These are phyloP conservation scores for Dalbergia cultrata DNA, from an alignment of 306 rosid species.

Conservation along the genomic window DNA sequence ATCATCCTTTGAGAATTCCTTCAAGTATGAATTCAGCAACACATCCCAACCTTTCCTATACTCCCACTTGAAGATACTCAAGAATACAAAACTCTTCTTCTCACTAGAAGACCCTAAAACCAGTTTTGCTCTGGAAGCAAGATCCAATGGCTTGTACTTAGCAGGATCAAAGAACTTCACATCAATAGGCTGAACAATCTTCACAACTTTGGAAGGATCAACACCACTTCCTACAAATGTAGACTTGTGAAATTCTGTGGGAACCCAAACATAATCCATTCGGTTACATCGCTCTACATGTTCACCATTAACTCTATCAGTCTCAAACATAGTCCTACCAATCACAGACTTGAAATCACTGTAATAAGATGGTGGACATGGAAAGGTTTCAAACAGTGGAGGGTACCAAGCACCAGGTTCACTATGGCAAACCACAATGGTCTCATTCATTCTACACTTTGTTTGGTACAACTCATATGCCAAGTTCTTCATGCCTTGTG, in stretches of 20 bases:
- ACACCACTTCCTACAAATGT: slow-evolving; percentile 79
- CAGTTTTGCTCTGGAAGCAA: slow-evolving; percentile 55
- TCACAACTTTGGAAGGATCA: slow-evolving; percentile 79
- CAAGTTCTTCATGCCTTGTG: slow-evolving; percentile 55
- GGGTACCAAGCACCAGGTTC: slow-evolving; percentile 94
- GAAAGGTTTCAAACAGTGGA: slow-evolving; percentile 74
- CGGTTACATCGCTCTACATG: slow-evolving; percentile 69
- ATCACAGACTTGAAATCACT: slow-evolving; percentile 72
- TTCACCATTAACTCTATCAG: slow-evolving; percentile 66
- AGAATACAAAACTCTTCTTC: slow-evolving; percentile 58
- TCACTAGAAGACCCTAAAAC: slow-evolving; percentile 54
- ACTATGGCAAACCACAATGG: slow-evolving; percentile 83
- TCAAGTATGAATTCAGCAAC: slow-evolving; percentile 71
- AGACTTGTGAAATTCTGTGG: slow-evolving; percentile 75
- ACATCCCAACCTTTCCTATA: slow-evolving; percentile 95
- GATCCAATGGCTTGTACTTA: slow-evolving; percentile 60
- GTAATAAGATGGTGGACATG: slow-evolving; percentile 73
- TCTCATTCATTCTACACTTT: slow-evolving; percentile 66
- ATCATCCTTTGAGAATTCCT: slow-evolving; percentile 68
- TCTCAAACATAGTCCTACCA: slow-evolving; percentile 91
- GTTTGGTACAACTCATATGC: slow-evolving; percentile 66
- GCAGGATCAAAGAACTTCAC: slow-evolving; percentile 81
- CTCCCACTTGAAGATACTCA: slow-evolving; percentile 91
- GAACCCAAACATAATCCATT: slow-evolving; percentile 94
- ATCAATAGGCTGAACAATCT: slow-evolving; percentile 88